Base-by-base conservation (phyloP, 306 rosid genomes). In the Bauhinia variegata region DNA sequence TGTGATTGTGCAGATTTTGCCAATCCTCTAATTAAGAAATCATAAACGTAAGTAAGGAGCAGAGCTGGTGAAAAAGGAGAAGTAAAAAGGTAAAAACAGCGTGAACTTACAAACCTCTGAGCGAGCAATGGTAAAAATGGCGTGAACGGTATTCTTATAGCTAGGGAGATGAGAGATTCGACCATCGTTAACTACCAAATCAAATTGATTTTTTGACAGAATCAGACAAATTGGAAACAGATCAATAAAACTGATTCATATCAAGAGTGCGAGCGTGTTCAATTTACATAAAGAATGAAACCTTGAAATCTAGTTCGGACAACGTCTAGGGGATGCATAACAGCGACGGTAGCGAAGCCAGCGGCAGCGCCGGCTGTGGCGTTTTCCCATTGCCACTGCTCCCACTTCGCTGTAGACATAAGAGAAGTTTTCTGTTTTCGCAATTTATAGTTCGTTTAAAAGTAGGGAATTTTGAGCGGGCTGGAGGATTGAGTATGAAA, bases 281-380 rank as follows among this genome's bases (percentile, higher is more conserved):
- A 36, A 36, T 47, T 41, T 23, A 23, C 2, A 23, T 2, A 23
- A 1, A 23, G 41, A 23, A 30, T 23, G 28, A 54, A 18, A 87
- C 97, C 97, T 86, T 95, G 97, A 78, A 93, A 93, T 50, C 97
- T 85, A 54, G 99, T 90, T 57, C 97, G 90, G 63, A 93, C 96
- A 39, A 93, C 92, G 73, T 93, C 99, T 15, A 93, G 96, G 33
- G 99, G 99, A 30, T 93, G 99, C 96, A 83, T 73, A 5, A 75
- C 78, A 4, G 89, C 90, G 13, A 92, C 96, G 12, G 98, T 87
- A 71, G 89, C 83, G 67, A 92, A 89, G 2, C 98, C 98, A 0
- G 98, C 98, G 12, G 75, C 33, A 65, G 96, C 87, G 19, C 99
- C 97, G 17, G 97, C 89, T 2, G 82, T 67, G 78, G 91, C 99